phyloP scores from a whole-genome alignment of 2,329 filamentous ascomycete species.

The Chalara sp. region DNA sequence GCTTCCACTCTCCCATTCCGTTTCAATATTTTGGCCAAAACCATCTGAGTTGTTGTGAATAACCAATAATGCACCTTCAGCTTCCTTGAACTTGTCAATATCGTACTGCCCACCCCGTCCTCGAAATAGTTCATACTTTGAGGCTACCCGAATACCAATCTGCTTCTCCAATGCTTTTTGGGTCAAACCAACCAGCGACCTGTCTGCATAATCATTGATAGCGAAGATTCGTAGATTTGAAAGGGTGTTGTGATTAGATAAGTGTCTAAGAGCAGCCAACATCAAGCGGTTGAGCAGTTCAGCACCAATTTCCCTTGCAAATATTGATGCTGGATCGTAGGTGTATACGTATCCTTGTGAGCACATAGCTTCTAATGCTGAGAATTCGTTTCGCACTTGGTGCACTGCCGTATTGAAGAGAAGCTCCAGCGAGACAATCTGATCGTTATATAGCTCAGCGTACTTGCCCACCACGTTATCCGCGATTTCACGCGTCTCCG shows the following conservation, averaged over 20 bases:
- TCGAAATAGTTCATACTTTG: constrained; percentile 15
- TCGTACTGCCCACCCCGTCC: constrained; percentile 11
- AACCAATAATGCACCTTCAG: constrained; percentile 17
- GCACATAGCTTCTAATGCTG: constrained; percentile 19
- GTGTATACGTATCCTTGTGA: constrained; percentile 22
- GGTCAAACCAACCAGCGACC: constrained; percentile 5
- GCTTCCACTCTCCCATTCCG: constrained; percentile 17
- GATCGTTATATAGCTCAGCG: neutral
- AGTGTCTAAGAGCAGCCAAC: constrained; percentile 14
- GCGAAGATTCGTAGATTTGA: constrained; percentile 17
- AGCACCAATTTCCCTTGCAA: constrained; percentile 16
- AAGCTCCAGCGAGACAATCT: constrained; percentile 18
- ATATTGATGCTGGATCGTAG: constrained; percentile 21
- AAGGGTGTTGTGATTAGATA: constrained; percentile 13
- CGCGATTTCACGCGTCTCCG: neutral
- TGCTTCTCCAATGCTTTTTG: constrained; percentile 13
- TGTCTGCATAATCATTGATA: constrained; percentile 21
- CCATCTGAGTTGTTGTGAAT: constrained; percentile 25
- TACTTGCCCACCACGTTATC: constrained; percentile 10
- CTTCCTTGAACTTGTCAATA: neutral
- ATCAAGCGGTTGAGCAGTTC: constrained; percentile 16
- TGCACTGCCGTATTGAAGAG: constrained; percentile 19
- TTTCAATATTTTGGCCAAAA: constrained; percentile 26
- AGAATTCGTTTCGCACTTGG: constrained; percentile 19
- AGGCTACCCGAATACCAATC: constrained; percentile 6